phyloP scores from a whole-genome alignment of 75 land plant genomes.

The Selaginella moellendorffii region DNA sequence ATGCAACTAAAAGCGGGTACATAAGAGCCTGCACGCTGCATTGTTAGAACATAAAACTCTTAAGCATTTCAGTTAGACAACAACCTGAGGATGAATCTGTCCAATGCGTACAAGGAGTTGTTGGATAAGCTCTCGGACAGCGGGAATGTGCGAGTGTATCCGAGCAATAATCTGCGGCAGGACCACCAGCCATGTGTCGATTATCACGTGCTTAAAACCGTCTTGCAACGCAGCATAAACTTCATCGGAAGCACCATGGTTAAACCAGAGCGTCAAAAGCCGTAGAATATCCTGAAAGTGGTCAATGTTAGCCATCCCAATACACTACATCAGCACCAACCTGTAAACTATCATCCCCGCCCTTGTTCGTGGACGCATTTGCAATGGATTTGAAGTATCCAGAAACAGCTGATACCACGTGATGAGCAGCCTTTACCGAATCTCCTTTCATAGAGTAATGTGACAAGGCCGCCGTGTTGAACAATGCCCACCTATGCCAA shows the following conservation, averaged over 20 bases:
- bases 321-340: constrained; percentile 34
- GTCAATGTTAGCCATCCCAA: too few relatives aligned
- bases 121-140: constrained; percentile 85
- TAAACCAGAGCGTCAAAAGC: constrained; percentile 94
- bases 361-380: constrained; percentile 68
- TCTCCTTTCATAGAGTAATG: constrained; percentile 54
- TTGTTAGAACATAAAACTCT: too few relatives aligned
- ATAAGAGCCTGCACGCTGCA: constrained; percentile 88
- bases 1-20: constrained; percentile 99
- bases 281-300: constrained; percentile 99
- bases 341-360: constrained; percentile 97
- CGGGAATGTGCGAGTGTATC: constrained; percentile 92
- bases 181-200: constrained; percentile 89
- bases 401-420: constrained; percentile 85
- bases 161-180: constrained; percentile 96
- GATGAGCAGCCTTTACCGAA: constrained; percentile 34
- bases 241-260: constrained; percentile 80
- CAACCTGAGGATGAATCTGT: constrained; percentile 74
- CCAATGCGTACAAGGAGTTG: constrained; percentile 82
- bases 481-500: constrained; percentile 97
- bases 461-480: constrained; percentile 90
- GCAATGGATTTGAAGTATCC: constrained; percentile 95
- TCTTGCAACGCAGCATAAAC: constrained; percentile 77
- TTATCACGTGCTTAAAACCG: constrained; percentile 65
- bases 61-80: too few relatives aligned